Percentiles rank a stretch among this genome's conserved stretches.
Conservation (phyloP, 2,329 filamentous ascomycete species). For the Aspergillus aculeatinus region DNA sequence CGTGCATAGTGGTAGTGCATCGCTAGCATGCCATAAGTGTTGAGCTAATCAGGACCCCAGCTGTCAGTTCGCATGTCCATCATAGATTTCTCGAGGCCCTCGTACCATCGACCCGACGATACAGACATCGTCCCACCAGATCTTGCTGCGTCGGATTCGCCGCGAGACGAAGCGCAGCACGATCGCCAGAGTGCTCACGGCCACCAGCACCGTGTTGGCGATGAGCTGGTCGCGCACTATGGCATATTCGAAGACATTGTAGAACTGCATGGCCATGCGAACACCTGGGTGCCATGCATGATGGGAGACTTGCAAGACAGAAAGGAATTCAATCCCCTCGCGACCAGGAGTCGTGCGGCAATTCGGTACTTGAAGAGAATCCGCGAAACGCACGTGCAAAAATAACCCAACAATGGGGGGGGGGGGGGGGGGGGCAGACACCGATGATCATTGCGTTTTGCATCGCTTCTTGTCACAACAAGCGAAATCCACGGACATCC, state of each 20-base stretch:
- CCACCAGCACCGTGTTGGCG: conserved; percentile 26
- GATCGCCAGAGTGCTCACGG: conserved; percentile 25
- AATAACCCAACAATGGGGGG: not conserved
- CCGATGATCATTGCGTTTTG: not conserved
- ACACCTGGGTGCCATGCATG: not conserved
- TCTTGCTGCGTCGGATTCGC: conserved; percentile 24
- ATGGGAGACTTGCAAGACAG: not conserved
- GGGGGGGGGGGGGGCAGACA: not conserved
- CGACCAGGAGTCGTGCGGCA: not conserved
- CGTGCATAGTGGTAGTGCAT: conserved; percentile 22
- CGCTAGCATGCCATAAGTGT: conserved; percentile 22
- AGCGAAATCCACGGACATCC: not conserved
- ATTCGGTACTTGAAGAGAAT: not conserved
- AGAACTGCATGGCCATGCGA: conserved; percentile 8
- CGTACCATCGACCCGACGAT: conserved; percentile 19
- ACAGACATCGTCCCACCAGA: conserved; percentile 35
- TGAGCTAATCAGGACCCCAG: not conserved
- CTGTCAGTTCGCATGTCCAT: not conserved
- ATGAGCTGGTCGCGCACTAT: conserved; percentile 23
- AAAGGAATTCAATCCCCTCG: too few relatives aligned
- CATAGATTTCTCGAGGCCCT: too few relatives aligned
- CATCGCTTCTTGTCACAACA: too few relatives aligned
- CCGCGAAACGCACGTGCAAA: not conserved
- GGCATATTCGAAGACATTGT: conserved; percentile 15
- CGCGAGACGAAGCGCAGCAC: conserved; percentile 31